Percentiles rank a stretch among this genome's conserved stretches.
phyloP scores from a whole-genome alignment of 441 rosid genomes.

The Erysimum cheiri region DNA sequence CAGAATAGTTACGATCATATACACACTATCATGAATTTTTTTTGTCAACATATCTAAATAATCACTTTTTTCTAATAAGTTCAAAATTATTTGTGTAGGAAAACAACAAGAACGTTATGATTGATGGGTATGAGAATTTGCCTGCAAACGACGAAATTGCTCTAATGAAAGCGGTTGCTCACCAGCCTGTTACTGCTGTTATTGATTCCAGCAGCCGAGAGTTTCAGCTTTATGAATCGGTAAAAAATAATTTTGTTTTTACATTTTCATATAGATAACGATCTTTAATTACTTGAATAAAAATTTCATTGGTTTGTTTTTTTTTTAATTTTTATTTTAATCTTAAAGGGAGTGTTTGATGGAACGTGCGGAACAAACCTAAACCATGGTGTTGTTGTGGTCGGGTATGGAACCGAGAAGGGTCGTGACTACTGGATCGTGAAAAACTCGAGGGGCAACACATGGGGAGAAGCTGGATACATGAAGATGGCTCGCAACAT shows the following conservation, averaged over 20 bases:
- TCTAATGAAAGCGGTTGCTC: conserved; percentile 49
- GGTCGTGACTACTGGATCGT: conserved; percentile 41
- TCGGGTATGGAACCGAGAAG: conserved; percentile 42
- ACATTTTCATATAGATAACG: neutral
- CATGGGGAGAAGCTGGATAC: conserved; percentile 47
- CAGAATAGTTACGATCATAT: neutral
- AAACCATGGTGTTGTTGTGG: conserved; percentile 43
- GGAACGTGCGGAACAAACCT: conserved; percentile 37
- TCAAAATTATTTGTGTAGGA: conserved; percentile 19
- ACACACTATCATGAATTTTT: neutral
- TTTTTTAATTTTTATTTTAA: no score
- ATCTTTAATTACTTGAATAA: neutral
- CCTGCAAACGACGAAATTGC: conserved; percentile 46
- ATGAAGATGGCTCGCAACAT: conserved; percentile 42
- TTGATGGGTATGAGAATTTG: conserved; percentile 47
- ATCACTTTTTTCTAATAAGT: no score
- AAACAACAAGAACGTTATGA: conserved; percentile 45
- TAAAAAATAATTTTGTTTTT: neutral
- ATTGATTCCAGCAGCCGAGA: conserved; percentile 49
- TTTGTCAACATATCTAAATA: no score
- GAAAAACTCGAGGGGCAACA: conserved; percentile 40
- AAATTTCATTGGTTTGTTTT: neutral
- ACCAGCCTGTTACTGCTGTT: conserved; percentile 52
- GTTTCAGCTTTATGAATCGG: conserved; percentile 48
- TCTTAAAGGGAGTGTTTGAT: conserved; percentile 40